These are phyloP conservation scores for Thelonectria rubi DNA, from an alignment of 2,329 filamentous ascomycete genomes.

Conservation along the genomic window DNA sequence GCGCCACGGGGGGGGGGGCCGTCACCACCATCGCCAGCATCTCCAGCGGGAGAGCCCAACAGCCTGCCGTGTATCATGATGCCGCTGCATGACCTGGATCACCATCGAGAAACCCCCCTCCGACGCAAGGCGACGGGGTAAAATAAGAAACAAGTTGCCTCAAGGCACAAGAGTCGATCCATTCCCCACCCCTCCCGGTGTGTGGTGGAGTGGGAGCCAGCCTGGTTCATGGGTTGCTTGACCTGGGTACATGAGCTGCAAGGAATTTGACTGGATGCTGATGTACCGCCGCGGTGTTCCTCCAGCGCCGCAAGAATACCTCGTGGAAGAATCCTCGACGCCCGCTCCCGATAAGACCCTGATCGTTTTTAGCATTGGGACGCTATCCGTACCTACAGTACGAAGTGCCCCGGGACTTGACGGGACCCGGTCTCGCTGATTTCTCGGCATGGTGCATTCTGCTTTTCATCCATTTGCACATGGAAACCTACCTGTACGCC, in stretches of 20 bases:
- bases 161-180: conserved; percentile 20
- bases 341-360: conserved; percentile 34
- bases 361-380: conserved; percentile 16
- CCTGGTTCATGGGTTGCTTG: conserved; percentile 18
- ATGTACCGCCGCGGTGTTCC: conserved; percentile 27
- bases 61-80: not conserved
- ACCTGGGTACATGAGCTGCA: conserved; percentile 5
- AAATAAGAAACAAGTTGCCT: conserved; percentile 12
- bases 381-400: not conserved
- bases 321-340: conserved; percentile 16
- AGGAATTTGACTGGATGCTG: conserved; percentile 25
- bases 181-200: conserved; percentile 26
- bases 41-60: not conserved
- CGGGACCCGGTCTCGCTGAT: conserved; percentile 18
- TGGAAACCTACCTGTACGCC: not conserved
- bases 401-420: not conserved
- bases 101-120: conserved; percentile 7
- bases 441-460: conserved; percentile 17
- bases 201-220: conserved; percentile 23
- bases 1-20: conserved; percentile 1
- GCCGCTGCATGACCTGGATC: conserved; percentile 6
- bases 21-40: no score
- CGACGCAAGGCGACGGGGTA: conserved; percentile 1
- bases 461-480: not conserved
- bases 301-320: conserved; percentile 18